Evolutionary conservation across 306 rosid species (phyloP), one percentile per base, ranked within the genome.

Genomic region (Leucaena leucocephala): DNA sequence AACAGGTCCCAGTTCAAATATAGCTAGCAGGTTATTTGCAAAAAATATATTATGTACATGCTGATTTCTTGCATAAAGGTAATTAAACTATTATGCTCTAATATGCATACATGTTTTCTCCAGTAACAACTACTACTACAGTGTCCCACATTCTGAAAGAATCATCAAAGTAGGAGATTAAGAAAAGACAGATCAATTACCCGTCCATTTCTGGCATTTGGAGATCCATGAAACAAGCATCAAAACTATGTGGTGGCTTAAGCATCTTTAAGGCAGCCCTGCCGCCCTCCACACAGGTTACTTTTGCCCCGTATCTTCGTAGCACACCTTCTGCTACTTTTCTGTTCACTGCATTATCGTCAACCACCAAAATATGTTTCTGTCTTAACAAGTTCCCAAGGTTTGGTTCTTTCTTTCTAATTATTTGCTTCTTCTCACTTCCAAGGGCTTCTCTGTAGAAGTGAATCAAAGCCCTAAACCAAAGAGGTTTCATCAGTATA

Each of bases 151-250:
- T 72, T 69, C 57, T 72, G 78, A 78, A 59, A 17, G 50, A 7
- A 61, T 27, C 76, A 49, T 61, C 16, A 46, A 52, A 74, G 38
- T 66, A 9, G 67, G 43, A 52, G 61, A n/a, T 33, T 52, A 14
- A 58, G 74, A 80, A 65, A n/a, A 55, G 16, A 75, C 43, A 74
- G 80, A 81, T 68, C 59, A 76, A 52, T 86, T 95, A 95, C 98
- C 98, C 98, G n/a, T 95, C 94, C 98, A 95, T 95, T 88, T 91
- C 97, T 34, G 98, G 98, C 98, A 95, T 95, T 77, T 91, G 98
- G 88, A 95, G 96, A 89, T 95, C 98, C 98, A 95, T 95, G 90
- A 95, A 95, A 84, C 98, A 95, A 62, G 94, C 97, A 78, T 90
- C 86, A 55, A 92, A 91, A 80, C 35, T 69, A 81, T 95, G 98